Evolutionary conservation across 345 rosid species (phyloP).

Genomic region (Erodium maritimum): DNA sequence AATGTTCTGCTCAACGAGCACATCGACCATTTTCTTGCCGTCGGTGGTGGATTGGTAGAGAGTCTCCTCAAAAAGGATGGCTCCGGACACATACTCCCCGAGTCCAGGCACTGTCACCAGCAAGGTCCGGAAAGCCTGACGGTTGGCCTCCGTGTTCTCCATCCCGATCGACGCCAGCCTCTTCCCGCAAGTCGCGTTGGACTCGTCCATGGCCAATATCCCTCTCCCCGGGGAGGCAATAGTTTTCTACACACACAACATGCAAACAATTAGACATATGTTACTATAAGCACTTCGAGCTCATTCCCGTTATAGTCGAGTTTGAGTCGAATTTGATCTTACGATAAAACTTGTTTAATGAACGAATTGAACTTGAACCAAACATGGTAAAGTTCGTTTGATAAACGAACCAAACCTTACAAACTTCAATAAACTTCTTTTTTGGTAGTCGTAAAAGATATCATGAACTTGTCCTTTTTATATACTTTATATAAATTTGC

Average conservation of each 20-base stretch:
- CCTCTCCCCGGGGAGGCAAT: constrained; percentile 33
- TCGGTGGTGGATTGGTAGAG: constrained; percentile 29
- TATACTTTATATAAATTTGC: too few species aligned
- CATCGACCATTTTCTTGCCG: constrained; percentile 23
- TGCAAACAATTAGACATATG: not conserved
- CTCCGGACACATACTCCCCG: constrained; percentile 25
- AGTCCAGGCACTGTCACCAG: constrained; percentile 20
- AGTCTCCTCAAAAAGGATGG: constrained; percentile 33
- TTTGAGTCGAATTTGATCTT: not conserved
- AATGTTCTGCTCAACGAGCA: constrained; percentile 24
- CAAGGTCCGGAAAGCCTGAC: constrained; percentile 28
- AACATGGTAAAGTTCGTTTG: too few species aligned
- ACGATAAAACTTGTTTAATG: too few species aligned
- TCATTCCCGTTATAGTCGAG: not conserved
- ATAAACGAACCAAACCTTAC: too few species aligned
- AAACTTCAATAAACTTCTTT: too few species aligned
- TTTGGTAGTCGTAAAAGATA: too few species aligned
- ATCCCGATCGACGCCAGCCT: constrained; percentile 28
- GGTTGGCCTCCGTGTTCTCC: constrained; percentile 31
- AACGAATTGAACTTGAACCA: too few species aligned
- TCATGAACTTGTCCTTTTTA: too few species aligned
- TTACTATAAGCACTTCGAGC: not conserved
- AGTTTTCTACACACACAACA: constrained; percentile 19
- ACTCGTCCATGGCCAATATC: constrained; percentile 28
- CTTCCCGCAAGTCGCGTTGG: constrained; percentile 28